Conservation (phyloP, 1,139 yeast species). For the Yamadazyma buinensis region DNA sequence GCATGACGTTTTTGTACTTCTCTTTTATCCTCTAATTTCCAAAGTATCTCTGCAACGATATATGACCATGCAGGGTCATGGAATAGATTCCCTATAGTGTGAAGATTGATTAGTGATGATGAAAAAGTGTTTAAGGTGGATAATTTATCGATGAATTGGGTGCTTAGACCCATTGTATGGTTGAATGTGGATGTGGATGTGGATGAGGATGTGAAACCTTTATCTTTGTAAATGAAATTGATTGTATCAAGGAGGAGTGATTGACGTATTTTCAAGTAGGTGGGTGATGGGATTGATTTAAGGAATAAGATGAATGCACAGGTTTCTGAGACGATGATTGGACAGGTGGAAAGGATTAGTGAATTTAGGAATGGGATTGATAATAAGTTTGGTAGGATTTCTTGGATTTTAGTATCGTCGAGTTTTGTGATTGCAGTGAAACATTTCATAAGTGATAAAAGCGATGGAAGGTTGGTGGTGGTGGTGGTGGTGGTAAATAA, state of each 20-base stretch:
- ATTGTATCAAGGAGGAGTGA: slow-evolving; percentile 57
- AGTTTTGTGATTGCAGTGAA: no score
- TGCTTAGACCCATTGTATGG: slow-evolving; percentile 41
- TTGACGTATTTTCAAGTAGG: slow-evolving; percentile 40
- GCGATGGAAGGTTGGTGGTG: no score
- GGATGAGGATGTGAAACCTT: slow-evolving; percentile 21
- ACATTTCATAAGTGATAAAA: no score
- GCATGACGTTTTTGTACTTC: slow-evolving; percentile 33
- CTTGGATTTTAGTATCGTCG: no score
- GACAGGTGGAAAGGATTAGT: slow-evolving; percentile 15
- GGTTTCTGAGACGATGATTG: slow-evolving; percentile 42
- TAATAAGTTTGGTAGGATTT: no score
- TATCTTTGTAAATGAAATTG: slow-evolving; percentile 63
- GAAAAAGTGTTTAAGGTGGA: slow-evolving; percentile 29
- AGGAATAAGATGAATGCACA: slow-evolving; percentile 48
- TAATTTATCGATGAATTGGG: slow-evolving; percentile 31
- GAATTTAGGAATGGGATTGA: slow-evolving; percentile 6
- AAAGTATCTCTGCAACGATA: slow-evolving; percentile 39
- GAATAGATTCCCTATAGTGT: slow-evolving; percentile 47
- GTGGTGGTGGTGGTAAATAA: no score
- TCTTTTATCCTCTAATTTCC: slow-evolving; percentile 44
- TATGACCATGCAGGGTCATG: slow-evolving; percentile 54
- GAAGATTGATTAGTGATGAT: slow-evolving; percentile 20
- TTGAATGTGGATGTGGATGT: slow-evolving; percentile 17
- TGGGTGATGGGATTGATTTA: slow-evolving; percentile 21